Evolutionary conservation across 2,329 filamentous ascomycete species (phyloP), one percentile per base, ranked within the genome.

Genomic region (Davidsoniella virescens): DNA sequence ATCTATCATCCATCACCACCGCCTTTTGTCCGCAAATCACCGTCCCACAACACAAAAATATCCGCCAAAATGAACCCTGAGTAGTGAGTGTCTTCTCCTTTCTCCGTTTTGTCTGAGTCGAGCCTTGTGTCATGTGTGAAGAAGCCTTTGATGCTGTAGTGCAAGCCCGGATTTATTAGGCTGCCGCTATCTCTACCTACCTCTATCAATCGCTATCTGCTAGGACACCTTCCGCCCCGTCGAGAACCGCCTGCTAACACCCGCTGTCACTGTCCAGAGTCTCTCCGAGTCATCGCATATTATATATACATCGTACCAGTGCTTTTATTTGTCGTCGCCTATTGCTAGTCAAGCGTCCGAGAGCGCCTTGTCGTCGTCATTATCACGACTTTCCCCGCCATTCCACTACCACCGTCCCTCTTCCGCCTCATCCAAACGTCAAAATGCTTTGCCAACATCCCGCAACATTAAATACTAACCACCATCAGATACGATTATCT

Each of bases 401-500:
- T 33, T 45, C 25, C n/a, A 12, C 25, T 26, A 12, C 25, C 25
- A 33, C n/a, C 26, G 8, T 45, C 3, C 36, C 14, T 16, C 26
- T 9, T 10, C 43, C 12, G n/a, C 36, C 2, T 12, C 18, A 14
- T 40, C 38, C n/a, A 20, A 3, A 40, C 38, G n/a, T 9, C 29
- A 16, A 40, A 8, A 16, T 40, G n/a, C 17, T 8, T n/a, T 20
- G n/a, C n/a, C 38, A 40, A 40, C 14, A 8, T 41, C 45, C 33
- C 49, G 42, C 50, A 40, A 48, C 44, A 26, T 10, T 1, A 33
- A 46, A 14, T n/a, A 16, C 23, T 18, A 37, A 33, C 12, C 10
- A 33, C 10, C 5, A 46, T 60, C 64, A 96, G 92, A 92, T 98
- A 98, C 84, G 92, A 98, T 69, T 98, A 98, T 70, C 87, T 98